phyloP scores from a whole-genome alignment of 2,329 filamentous ascomycete species.

The Aspergillus thermomutatus region DNA sequence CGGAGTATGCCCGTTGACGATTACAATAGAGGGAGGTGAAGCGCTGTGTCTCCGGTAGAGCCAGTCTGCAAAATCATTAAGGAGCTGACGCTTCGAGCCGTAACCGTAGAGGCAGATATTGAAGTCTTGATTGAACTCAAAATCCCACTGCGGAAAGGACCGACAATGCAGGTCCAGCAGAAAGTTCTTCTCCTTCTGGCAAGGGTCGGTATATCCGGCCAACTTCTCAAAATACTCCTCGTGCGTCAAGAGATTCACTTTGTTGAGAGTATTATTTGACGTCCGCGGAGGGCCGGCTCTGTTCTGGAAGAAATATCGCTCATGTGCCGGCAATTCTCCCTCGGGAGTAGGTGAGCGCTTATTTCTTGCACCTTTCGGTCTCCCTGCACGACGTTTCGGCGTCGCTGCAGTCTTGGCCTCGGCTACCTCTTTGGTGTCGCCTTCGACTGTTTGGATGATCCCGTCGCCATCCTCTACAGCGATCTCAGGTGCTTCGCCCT shows the following conservation, averaged over 20 bases:
- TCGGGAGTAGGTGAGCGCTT: conserved; percentile 76
- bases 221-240: conserved; percentile 83
- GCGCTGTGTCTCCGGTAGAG: conserved; percentile 49
- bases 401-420: conserved; percentile 46
- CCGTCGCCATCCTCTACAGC: conserved; percentile 19
- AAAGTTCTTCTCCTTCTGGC: conserved; percentile 66
- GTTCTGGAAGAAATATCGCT: conserved; percentile 92
- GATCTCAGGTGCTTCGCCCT: conserved; percentile 27
- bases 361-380: conserved; percentile 55
- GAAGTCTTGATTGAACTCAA: conserved; percentile 84
- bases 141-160: conserved; percentile 87
- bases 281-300: conserved; percentile 77
- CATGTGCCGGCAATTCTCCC: conserved; percentile 76
- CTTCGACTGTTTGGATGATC: conserved; percentile 32
- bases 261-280: conserved; percentile 77
- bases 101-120: conserved; percentile 89
- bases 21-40: conserved; percentile 61
- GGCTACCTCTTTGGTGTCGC: conserved; percentile 31
- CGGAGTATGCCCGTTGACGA: conserved; percentile 77
- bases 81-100: conserved; percentile 77
- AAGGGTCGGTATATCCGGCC: conserved; percentile 63
- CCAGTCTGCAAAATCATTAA: conserved; percentile 72
- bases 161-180: conserved; percentile 72
- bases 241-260: conserved; percentile 74
- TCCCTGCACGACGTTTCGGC: conserved; percentile 53